Conservation (phyloP, 2,329 filamentous ascomycete species). For the Aaosphaeria pasadenensis region DNA sequence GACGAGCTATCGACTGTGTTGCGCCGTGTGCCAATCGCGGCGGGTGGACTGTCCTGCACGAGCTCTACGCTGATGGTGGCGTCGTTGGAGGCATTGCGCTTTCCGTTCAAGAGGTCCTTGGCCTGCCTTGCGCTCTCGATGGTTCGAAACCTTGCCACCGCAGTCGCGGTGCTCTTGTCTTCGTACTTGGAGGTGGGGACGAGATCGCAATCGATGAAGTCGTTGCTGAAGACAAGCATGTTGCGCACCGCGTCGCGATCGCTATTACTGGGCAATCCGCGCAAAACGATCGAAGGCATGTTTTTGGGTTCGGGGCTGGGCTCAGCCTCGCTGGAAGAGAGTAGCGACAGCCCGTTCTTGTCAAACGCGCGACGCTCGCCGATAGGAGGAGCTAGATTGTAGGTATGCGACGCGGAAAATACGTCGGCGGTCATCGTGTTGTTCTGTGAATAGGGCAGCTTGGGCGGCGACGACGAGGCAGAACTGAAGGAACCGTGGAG, state of each 20-base stretch:
- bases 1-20: slow-evolving; percentile 53
- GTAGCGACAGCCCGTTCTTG: slow-evolving; percentile 31
- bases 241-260: slow-evolving; percentile 58
- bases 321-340: slow-evolving; percentile 35
- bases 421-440: slow-evolving; percentile 41
- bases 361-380: slow-evolving; percentile 40
- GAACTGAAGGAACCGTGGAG: slow-evolving; percentile 39
- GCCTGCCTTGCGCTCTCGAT: slow-evolving; percentile 59
- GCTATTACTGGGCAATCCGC: slow-evolving; percentile 58
- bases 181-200: slow-evolving; percentile 52
- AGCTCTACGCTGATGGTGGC: slow-evolving; percentile 60
- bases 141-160: slow-evolving; percentile 58
- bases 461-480: slow-evolving; percentile 39
- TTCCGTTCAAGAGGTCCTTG: slow-evolving; percentile 58
- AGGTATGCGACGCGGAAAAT: slow-evolving; percentile 39
- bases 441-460: slow-evolving; percentile 30
- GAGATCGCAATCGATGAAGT: slow-evolving; percentile 59
- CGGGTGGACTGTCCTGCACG: slow-evolving; percentile 37
- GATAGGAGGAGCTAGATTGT: slow-evolving; percentile 38
- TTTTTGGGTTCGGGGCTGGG: slow-evolving; percentile 18
- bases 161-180: slow-evolving; percentile 56
- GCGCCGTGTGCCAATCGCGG: slow-evolving; percentile 46
- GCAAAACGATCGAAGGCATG: slow-evolving; percentile 50
- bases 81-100: slow-evolving; percentile 59
- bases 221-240: slow-evolving; percentile 61